Percentiles rank a stretch among this genome's conserved stretches.
phyloP scores from a whole-genome alignment of 2,329 filamentous ascomycete species.

The Fusarium marasasianum region DNA sequence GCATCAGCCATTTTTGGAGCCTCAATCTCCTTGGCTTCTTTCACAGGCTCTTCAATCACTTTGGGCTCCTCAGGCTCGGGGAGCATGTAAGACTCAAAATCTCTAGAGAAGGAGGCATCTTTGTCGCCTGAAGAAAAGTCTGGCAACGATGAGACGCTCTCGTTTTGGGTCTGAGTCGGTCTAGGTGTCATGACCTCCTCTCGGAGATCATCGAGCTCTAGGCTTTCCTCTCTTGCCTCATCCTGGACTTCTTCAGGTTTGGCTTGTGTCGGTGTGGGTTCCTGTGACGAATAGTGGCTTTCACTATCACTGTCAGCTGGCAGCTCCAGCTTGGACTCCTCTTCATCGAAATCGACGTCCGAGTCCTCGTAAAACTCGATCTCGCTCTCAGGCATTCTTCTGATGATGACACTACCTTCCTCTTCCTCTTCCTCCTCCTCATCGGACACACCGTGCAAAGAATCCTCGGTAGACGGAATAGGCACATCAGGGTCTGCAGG shows the following conservation, averaged over 20 bases:
- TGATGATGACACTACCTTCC: constrained; percentile 69
- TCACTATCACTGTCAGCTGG: constrained; percentile 56
- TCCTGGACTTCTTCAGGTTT: constrained; percentile 50
- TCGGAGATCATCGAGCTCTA: constrained; percentile 37
- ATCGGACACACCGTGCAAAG: constrained; percentile 58
- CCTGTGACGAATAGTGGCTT: constrained; percentile 49
- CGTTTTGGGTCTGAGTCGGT: constrained; percentile 45
- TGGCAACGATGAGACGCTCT: constrained; percentile 47
- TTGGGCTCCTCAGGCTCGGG: constrained; percentile 49
- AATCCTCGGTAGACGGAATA: constrained; percentile 85
- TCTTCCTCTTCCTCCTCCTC: constrained; percentile 62
- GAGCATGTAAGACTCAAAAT: constrained; percentile 59
- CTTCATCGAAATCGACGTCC: constrained; percentile 59
- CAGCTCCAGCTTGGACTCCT: constrained; percentile 66
- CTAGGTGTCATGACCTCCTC: constrained; percentile 64
- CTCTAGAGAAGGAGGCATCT: constrained; percentile 53
- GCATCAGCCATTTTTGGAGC: constrained; percentile 49
- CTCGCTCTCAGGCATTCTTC: constrained; percentile 69
- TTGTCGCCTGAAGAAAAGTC: constrained; percentile 49
- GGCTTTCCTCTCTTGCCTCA: constrained; percentile 35
- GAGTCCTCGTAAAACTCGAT: constrained; percentile 69
- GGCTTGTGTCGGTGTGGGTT: constrained; percentile 37
- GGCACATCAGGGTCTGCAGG: constrained; percentile 87
- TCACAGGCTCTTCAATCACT: constrained; percentile 44
- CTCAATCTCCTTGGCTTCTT: constrained; percentile 35